phyloP scores from a whole-genome alignment of 371 early-diverging fungal species.

The Rhizomucor miehei region DNA sequence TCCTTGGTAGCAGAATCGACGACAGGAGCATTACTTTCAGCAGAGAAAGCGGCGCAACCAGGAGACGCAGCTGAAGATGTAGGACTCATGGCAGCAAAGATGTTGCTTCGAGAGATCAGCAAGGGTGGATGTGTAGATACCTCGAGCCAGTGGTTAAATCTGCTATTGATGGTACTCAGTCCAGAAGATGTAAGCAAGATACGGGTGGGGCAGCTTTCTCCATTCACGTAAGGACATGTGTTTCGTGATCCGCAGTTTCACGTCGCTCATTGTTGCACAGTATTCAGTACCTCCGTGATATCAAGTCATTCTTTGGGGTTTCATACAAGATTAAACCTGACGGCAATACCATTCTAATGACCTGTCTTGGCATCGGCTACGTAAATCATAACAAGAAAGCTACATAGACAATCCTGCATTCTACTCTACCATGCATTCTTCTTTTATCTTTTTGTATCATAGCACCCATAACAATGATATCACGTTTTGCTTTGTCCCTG shows the following conservation, averaged over 20 bases:
- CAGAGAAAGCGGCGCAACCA: conserved; percentile 78
- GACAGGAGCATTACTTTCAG: conserved; percentile 76
- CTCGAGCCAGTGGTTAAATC: conserved; percentile 80
- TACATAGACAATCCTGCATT: conserved; percentile 38
- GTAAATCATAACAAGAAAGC: conserved; percentile 85
- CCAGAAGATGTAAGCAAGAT: conserved; percentile 94
- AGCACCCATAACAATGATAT: too few relatives aligned
- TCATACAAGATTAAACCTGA: conserved; percentile 90
- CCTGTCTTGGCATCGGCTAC: conserved; percentile 90
- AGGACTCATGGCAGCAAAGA: conserved; percentile 70
- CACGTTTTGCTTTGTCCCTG: too few relatives aligned
- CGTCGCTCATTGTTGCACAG: conserved; percentile 23
- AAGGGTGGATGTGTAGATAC: conserved; percentile 92
- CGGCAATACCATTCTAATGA: conserved; percentile 68
- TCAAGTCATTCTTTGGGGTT: conserved; percentile 84
- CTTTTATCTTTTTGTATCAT: conserved; percentile 5
- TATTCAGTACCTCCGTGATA: conserved; percentile 88
- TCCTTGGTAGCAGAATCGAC: conserved; percentile 92
- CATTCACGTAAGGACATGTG: conserved; percentile 69
- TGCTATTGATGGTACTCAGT: conserved; percentile 83
- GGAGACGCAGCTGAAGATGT: conserved; percentile 90
- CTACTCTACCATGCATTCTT: too few relatives aligned
- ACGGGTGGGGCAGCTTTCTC: conserved; percentile 79
- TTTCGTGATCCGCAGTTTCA: neutral
- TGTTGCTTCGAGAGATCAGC: conserved; percentile 80